These are phyloP conservation scores for Tilletia caries DNA, from an alignment of 1,284 basidiomycete genomes.

Conservation along the genomic window DNA sequence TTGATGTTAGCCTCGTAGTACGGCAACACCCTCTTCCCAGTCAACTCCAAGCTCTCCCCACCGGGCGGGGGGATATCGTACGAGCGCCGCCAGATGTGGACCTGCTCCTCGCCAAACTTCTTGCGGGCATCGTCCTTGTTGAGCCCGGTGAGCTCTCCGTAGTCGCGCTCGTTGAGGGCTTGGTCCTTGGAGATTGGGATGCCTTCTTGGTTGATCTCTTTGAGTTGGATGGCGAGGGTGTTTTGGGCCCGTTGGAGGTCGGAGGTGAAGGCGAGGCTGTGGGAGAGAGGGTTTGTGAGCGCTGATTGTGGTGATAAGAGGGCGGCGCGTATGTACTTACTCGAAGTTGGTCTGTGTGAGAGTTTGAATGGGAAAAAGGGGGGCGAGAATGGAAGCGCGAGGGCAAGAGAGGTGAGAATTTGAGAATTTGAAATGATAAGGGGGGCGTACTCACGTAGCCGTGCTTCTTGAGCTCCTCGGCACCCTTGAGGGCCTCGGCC, in stretches of 20 bases:
- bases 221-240: slow-evolving; percentile 56
- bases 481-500: slow-evolving; percentile 51
- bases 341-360: slow-evolving; percentile 28
- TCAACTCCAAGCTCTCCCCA: slow-evolving; percentile 56
- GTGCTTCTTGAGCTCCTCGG: slow-evolving; percentile 47
- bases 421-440: not conserved
- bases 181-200: slow-evolving; percentile 54
- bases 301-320: not conserved
- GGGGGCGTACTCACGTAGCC: slow-evolving; percentile 37
- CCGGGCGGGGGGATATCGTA: slow-evolving; percentile 56
- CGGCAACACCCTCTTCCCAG: slow-evolving; percentile 55
- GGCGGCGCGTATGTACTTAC: slow-evolving; percentile 14
- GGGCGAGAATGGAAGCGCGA: not conserved
- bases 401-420: not conserved
- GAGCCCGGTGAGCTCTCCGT: slow-evolving; percentile 55
- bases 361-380: not conserved
- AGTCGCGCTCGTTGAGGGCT: slow-evolving; percentile 57
- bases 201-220: slow-evolving; percentile 54
- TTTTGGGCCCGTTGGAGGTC: slow-evolving; percentile 56
- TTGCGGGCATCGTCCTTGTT: slow-evolving; percentile 57
- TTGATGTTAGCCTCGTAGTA: slow-evolving; percentile 56
- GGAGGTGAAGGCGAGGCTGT: slow-evolving; percentile 56
- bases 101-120: slow-evolving; percentile 58
- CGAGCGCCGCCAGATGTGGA: slow-evolving; percentile 55
- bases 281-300: slow-evolving; percentile 16